Evolutionary conservation across 176 grass and related monocot genomes (phyloP).

Genomic region (Typha latifolia): DNA sequence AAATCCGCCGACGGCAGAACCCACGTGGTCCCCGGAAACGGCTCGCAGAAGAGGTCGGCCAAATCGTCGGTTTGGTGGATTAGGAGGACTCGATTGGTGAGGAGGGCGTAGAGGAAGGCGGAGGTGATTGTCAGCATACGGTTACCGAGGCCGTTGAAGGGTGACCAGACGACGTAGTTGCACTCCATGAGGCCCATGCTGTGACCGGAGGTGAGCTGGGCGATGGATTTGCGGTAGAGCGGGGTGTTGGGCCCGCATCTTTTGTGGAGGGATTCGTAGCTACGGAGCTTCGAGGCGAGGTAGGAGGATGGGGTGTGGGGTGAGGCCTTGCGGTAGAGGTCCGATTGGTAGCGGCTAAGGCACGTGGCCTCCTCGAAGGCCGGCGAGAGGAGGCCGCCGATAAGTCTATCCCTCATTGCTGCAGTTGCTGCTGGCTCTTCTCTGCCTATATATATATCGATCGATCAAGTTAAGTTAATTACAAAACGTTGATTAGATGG

Average conservation of each 20-base stretch:
- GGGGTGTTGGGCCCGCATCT: constrained; percentile 23
- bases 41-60: constrained; percentile 31
- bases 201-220: constrained; percentile 22
- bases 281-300: constrained; percentile 20
- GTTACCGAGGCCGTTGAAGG: constrained; percentile 33
- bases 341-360: constrained; percentile 27
- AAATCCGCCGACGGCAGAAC: constrained; percentile 22
- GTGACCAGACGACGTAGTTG: constrained; percentile 30
- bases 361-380: constrained; percentile 24
- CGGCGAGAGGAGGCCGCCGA: constrained; percentile 20
- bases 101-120: constrained; percentile 34
- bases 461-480: too few species aligned
- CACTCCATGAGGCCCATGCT: constrained; percentile 25
- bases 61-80: constrained; percentile 16
- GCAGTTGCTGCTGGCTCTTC: too few species aligned
- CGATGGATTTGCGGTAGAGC: constrained; percentile 24
- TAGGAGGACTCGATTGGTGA: constrained; percentile 28
- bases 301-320: constrained; percentile 20
- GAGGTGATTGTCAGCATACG: constrained; percentile 25
- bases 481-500: too few species aligned
- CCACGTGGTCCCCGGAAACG: constrained; percentile 29
- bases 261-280: constrained; percentile 25
- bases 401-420: background rate
- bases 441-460: too few species aligned
- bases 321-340: constrained; percentile 20